Conservation (phyloP, 2,329 filamentous ascomycete genomes). For the Keithomyces neogunnii region DNA sequence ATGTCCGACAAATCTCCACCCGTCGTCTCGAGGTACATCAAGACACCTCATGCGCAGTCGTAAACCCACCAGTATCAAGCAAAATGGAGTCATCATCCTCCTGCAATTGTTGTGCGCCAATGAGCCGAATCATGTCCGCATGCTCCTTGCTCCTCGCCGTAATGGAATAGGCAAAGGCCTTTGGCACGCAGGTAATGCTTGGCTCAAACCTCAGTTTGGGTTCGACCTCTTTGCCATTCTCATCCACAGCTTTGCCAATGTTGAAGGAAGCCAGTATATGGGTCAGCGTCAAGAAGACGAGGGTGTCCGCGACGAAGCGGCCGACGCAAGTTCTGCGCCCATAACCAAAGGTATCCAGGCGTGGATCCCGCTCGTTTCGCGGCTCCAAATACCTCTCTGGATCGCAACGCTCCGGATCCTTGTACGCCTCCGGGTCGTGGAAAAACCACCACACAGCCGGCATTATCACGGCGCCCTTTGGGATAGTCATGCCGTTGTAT, state of each 20-base stretch:
- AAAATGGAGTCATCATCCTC: background rate
- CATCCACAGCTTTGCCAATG: constrained; percentile 18
- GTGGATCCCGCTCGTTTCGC: constrained; percentile 20
- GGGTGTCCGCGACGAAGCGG: constrained; percentile 19
- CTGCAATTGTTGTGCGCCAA: background rate
- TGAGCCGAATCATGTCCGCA: background rate
- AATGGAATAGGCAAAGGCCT: constrained; percentile 1
- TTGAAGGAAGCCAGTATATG: constrained; percentile 38
- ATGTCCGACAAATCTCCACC: too few species aligned
- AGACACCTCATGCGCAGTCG: too few species aligned
- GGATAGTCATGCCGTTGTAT: constrained; percentile 16
- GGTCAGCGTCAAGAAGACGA: constrained; percentile 24
- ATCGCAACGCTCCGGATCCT: constrained; percentile 25
- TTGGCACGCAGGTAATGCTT: constrained; percentile 3
- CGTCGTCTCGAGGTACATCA: too few species aligned
- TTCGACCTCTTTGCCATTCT: constrained; percentile 27
- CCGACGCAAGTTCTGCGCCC: constrained; percentile 29
- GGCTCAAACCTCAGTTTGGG: constrained; percentile 1
- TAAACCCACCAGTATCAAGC: background rate
- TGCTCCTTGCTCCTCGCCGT: constrained; percentile 7
- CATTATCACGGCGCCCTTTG: constrained; percentile 17
- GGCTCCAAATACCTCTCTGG: constrained; percentile 23
- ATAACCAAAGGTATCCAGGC: constrained; percentile 21
- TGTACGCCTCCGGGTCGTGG: constrained; percentile 61
- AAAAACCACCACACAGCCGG: constrained; percentile 28